Evolutionary conservation across 805 yeast species (phyloP).

Genomic region (Nakazawaea laoshanensis): DNA sequence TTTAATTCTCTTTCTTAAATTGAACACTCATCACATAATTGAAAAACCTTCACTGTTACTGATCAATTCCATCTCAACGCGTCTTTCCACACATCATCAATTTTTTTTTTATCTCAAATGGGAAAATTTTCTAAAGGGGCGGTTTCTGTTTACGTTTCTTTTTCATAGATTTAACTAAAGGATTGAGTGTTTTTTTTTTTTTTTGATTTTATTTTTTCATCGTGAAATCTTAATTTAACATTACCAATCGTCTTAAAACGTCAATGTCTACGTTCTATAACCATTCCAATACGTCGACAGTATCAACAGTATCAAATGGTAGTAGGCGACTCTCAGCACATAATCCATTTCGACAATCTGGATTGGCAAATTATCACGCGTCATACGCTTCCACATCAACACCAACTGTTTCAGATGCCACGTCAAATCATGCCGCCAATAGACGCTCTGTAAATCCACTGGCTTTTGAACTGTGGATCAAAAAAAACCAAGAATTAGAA

Average conservation of each 20-base stretch:
- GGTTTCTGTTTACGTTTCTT: no score
- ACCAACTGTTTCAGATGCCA: constrained; percentile 19
- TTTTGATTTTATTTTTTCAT: no score
- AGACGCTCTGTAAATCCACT: constrained; percentile 15
- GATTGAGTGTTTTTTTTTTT: no score
- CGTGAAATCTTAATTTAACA: not conserved
- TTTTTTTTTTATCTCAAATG: no score
- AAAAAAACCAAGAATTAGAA: constrained; percentile 27
- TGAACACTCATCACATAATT: no score
- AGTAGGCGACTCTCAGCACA: constrained; percentile 46
- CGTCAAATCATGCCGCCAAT: constrained; percentile 16
- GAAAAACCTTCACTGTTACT: no score
- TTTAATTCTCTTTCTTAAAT: no score
- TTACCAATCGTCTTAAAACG: not conserved
- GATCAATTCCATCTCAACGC: no score
- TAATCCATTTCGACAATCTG: constrained; percentile 61
- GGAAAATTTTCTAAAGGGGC: no score
- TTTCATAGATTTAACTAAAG: no score
- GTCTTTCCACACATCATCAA: no score
- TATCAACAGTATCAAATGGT: constrained; percentile 26
- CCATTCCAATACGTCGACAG: constrained; percentile 21
- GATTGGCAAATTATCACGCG: constrained; percentile 9
- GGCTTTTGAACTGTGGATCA: constrained; percentile 54
- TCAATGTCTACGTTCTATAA: constrained; percentile 14
- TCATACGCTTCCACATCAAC: constrained; percentile 9